Evolutionary conservation across 768 basidiomycete genomes (phyloP).

Genomic region (Saitozyma sp.): DNA sequence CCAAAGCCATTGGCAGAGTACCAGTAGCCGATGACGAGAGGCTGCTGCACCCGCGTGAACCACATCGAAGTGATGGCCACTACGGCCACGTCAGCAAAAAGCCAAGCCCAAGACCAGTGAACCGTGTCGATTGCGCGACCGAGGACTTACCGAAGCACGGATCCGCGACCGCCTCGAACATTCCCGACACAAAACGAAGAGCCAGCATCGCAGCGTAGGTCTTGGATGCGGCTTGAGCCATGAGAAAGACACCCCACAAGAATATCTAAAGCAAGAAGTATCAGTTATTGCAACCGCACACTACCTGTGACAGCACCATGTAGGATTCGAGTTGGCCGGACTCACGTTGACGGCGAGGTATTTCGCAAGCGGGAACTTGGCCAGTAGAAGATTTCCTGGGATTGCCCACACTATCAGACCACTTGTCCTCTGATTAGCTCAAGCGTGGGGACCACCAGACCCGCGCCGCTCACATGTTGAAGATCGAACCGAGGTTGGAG

Average conservation of each 20-base stretch:
- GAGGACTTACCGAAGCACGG: constrained; percentile 24
- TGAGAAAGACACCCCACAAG: constrained; percentile 53
- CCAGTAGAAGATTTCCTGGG: no score
- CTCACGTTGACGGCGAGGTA: constrained; percentile 21
- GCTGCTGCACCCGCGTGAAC: constrained; percentile 56
- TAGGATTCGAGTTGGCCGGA: no score
- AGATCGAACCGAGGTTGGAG: constrained; percentile 39
- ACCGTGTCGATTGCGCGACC: no score
- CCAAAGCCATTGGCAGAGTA: constrained; percentile 55
- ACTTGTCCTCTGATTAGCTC: no score
- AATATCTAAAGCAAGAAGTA: constrained; percentile 14
- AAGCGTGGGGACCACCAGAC: background rate
- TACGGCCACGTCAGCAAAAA: no score
- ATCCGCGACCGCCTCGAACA: constrained; percentile 52
- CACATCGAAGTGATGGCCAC: constrained; percentile 53
- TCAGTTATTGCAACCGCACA: no score
- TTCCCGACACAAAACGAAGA: constrained; percentile 53
- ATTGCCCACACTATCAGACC: constrained; percentile 56
- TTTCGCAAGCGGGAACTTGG: constrained; percentile 31
- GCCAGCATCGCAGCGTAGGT: constrained; percentile 51
- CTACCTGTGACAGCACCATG: no score
- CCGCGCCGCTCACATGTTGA: constrained; percentile 17
- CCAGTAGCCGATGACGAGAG: constrained; percentile 53
- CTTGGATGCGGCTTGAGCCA: constrained; percentile 52
- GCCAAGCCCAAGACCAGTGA: background rate